phyloP scores from a whole-genome alignment of 169 alveolate genomes.

The Eimeria brunetti region DNA sequence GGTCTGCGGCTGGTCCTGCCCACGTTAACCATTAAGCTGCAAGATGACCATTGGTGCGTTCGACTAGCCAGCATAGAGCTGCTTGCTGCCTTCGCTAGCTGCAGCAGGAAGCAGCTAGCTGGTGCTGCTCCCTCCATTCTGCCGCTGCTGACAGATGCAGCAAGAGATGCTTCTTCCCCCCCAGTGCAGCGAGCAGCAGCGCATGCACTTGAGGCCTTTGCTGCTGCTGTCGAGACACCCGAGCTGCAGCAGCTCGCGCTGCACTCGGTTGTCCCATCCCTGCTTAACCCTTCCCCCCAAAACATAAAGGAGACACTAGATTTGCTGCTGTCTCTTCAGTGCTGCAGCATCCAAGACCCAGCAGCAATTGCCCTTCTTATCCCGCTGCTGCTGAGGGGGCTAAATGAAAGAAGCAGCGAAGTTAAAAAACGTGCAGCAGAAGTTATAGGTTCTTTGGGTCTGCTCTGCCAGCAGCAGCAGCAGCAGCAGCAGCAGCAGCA shows the following conservation, averaged over 20 bases:
- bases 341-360: conserved; percentile 71
- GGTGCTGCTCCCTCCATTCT: conserved; percentile 69
- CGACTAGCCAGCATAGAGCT: conserved; percentile 85
- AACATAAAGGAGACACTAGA: conserved; percentile 77
- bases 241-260: conserved; percentile 46
- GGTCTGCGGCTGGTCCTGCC: conserved; percentile 81
- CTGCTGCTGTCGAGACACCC: conserved; percentile 39
- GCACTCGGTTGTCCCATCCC: conserved; percentile 2
- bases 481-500: conserved; percentile 83
- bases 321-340: conserved; percentile 64
- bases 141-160: conserved; percentile 73
- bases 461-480: conserved; percentile 80
- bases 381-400: conserved; percentile 81
- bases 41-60: conserved; percentile 84
- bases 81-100: conserved; percentile 81
- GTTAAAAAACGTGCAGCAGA: conserved; percentile 84
- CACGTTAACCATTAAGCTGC: conserved; percentile 68
- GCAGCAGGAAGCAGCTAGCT: conserved; percentile 80
- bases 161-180: conserved; percentile 50
- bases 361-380: conserved; percentile 80
- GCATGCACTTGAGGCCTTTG: conserved; percentile 45
- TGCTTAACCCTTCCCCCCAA: conserved; percentile 42
- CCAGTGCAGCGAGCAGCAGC: conserved; percentile 33
- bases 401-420: conserved; percentile 81
- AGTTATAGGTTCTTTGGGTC: conserved; percentile 82